Percentiles rank a stretch among this genome's conserved stretches.
Evolutionary conservation across 2,329 filamentous ascomycete species (phyloP).

Genomic region (Chaetomiaceae sp.): DNA sequence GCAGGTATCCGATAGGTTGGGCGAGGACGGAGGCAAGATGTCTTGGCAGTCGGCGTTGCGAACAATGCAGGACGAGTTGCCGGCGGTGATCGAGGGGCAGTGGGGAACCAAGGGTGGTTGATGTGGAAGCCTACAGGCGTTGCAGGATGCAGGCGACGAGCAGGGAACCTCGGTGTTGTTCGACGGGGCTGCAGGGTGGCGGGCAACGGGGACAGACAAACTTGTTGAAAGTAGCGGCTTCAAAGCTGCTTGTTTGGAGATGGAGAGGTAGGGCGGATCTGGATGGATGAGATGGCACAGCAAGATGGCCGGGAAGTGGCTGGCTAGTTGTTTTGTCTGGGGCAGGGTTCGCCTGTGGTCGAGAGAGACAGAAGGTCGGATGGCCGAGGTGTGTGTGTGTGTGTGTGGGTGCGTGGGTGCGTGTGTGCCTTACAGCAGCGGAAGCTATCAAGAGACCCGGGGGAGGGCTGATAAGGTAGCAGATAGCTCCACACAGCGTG

Average conservation of each 20-base stretch:
- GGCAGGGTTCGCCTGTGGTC: neutral
- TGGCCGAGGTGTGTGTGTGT: neutral
- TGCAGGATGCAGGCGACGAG: no score
- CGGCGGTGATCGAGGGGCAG: constrained; percentile 1
- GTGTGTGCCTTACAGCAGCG: no score
- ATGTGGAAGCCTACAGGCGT: neutral
- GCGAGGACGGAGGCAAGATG: neutral
- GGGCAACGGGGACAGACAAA: no score
- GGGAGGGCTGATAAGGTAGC: no score
- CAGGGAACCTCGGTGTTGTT: neutral
- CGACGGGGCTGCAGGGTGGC: no score
- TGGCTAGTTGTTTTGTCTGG: neutral
- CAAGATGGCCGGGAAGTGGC: neutral
- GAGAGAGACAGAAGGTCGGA: constrained; percentile 15
- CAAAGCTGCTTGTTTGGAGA: neutral
- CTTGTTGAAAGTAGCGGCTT: constrained; percentile 19
- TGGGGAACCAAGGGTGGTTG: neutral
- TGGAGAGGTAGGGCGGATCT: no score
- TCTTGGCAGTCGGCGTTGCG: constrained; percentile 7
- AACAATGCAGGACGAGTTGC: neutral
- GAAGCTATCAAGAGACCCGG: neutral
- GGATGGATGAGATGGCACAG: constrained; percentile 7
- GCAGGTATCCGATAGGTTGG: constrained; percentile 27
- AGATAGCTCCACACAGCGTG: constrained; percentile 25
- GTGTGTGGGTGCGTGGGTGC: neutral